Evolutionary conservation across 2,329 filamentous ascomycete genomes (phyloP).

Genomic region (Allantophomopsis cytisporea): DNA sequence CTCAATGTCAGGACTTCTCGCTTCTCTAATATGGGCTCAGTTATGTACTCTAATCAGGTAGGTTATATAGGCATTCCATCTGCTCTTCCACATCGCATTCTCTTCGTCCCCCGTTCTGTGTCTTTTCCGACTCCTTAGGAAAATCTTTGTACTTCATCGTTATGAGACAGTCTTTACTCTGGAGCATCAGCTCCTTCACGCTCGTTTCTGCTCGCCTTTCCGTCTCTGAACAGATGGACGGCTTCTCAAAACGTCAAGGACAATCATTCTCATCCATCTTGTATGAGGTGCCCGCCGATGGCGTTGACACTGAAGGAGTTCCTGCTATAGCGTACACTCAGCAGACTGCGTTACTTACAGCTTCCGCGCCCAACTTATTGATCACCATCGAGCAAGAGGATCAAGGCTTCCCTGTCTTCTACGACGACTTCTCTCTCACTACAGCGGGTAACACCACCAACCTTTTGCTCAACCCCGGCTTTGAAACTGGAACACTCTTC

Average conservation of each 20-base stretch:
- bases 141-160: no score
- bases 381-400: neutral
- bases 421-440: neutral
- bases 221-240: no score
- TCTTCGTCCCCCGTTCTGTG: no score
- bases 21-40: no score
- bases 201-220: no score
- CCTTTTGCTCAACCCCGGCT: neutral
- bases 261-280: neutral
- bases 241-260: neutral
- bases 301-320: neutral
- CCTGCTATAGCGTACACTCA: neutral
- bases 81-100: no score
- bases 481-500: neutral
- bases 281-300: neutral
- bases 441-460: neutral
- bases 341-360: neutral
- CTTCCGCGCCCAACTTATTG: neutral
- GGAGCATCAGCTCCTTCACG: no score
- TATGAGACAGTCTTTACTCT: no score
- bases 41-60: no score
- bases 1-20: no score
- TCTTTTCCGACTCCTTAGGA: no score
- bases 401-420: neutral
- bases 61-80: no score